Evolutionary conservation across 768 basidiomycete species (phyloP), one percentile per base, ranked within the genome.

Genomic region (Collybiopsis luxurians): DNA sequence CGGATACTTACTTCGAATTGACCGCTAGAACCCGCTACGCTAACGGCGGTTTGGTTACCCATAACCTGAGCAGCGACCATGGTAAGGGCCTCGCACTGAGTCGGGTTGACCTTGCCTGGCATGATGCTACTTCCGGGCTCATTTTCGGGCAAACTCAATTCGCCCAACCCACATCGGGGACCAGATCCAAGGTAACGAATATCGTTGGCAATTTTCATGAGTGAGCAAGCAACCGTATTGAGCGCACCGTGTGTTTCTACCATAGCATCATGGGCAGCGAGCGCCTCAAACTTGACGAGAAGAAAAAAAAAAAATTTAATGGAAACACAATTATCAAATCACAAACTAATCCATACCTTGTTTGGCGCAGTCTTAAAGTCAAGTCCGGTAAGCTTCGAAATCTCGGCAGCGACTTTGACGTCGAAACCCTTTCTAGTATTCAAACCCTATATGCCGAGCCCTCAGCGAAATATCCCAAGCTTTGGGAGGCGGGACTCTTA

Each of bases 161-260:
- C 97, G 23, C 97, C 97, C 45, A 99, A 82, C 55, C 97, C 97
- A 66, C 97, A 99, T 43, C 97, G 90, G 57, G 97, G 97, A 56
- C 97, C 97, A 48, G 96, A 98, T 24, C 87, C 96, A 63, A 99
- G 89, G 81, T 90, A 98, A 52, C 97, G 89, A 69, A 99, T 96
- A 67, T 99, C 97, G 69, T 99, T 98, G 48, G 96, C 96, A 66
- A 99, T 98, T 81, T 99, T 99, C 94, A 98, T 97, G 63, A 98
- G 75, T 9, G 94, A 97, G 69, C 90, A 92, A n/a, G 97, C 97
- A 55, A 99, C 72, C 43, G 92, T 90, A 73, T 98, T 98, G 62
- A 99, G 82, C 15, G 95, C 96, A 55, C 97, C 97, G 57, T 98
- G 96, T 10, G 95, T 86, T 75, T 99, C 97, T 21, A 98, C 93